Conservation (phyloP, 805 yeast species). For the Hanseniaspora taiwanica region DNA sequence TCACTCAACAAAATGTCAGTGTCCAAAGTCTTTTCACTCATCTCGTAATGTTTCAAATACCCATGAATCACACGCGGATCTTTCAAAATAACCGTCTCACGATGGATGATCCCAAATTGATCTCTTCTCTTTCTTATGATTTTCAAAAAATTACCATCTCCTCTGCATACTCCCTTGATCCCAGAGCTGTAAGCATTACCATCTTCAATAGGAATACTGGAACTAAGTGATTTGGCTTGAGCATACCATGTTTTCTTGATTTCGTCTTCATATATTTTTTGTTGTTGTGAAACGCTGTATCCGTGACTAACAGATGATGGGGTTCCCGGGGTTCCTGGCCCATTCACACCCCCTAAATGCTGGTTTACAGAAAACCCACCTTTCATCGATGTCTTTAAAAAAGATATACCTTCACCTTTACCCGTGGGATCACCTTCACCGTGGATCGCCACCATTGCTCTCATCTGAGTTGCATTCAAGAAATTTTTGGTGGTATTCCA, state of each 20-base stretch:
- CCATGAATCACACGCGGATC: conserved; percentile 84
- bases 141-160: conserved; percentile 32
- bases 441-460: conserved; percentile 88
- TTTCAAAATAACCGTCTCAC: conserved; percentile 61
- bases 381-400: conserved; percentile 84
- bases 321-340: conserved; percentile 23
- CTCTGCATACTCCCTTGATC: too few relatives aligned
- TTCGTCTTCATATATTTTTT: conserved; percentile 83
- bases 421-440: conserved; percentile 95
- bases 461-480: conserved; percentile 87
- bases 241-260: conserved; percentile 80
- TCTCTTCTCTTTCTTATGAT: conserved; percentile 75
- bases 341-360: too few relatives aligned
- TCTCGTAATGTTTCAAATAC: conserved; percentile 61
- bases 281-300: conserved; percentile 66
- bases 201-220: conserved; percentile 26
- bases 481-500: conserved; percentile 93
- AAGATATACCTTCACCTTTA: conserved; percentile 77
- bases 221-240: conserved; percentile 50
- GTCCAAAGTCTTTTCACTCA: conserved; percentile 53
- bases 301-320: conserved; percentile 35
- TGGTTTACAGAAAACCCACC: conserved; percentile 55
- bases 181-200: too few relatives aligned
- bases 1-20: conserved; percentile 28
- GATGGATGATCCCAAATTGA: conserved; percentile 72